Conservation (phyloP, 2,329 filamentous ascomycete species). For the Aspergillaceae sp. region DNA sequence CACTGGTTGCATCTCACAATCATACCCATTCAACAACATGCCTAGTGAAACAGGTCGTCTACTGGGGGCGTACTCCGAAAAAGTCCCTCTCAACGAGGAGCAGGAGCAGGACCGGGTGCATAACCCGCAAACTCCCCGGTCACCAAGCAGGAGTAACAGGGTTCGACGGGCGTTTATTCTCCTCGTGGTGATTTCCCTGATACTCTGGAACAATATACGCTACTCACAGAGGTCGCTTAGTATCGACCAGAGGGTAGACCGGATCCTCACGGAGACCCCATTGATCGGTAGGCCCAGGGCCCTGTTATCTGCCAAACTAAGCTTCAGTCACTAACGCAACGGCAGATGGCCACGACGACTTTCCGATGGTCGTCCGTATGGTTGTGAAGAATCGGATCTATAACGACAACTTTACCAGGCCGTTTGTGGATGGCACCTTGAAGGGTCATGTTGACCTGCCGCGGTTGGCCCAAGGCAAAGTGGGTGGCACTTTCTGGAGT, state of each 20-base stretch:
- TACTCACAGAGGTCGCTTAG: conserved; percentile 6
- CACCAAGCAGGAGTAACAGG: not conserved
- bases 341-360: conserved; percentile 80
- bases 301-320: not conserved
- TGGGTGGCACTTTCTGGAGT: conserved; percentile 86
- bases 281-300: conserved; percentile 35
- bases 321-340: not conserved
- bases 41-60: not conserved
- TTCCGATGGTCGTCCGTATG: conserved; percentile 63
- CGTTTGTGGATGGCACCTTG: conserved; percentile 64
- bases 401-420: conserved; percentile 59
- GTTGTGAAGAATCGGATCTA: conserved; percentile 72
- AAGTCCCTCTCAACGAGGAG: not conserved
- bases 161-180: not conserved
- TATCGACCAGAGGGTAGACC: conserved; percentile 33
- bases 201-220: conserved; percentile 2
- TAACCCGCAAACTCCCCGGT: not conserved
- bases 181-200: conserved; percentile 3
- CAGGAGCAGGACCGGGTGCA: not conserved
- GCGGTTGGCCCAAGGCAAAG: conserved; percentile 56
- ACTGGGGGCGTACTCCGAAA: not conserved
- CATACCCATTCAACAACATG: not conserved
- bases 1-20: not conserved
- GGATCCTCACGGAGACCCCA: conserved; percentile 40
- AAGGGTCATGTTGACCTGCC: conserved; percentile 68